Percentiles rank a stretch among this genome's conserved stretches.
These are phyloP conservation scores for Nakazawaea anatomiae DNA, from an alignment of 805 yeast species.

Conservation along the genomic window DNA sequence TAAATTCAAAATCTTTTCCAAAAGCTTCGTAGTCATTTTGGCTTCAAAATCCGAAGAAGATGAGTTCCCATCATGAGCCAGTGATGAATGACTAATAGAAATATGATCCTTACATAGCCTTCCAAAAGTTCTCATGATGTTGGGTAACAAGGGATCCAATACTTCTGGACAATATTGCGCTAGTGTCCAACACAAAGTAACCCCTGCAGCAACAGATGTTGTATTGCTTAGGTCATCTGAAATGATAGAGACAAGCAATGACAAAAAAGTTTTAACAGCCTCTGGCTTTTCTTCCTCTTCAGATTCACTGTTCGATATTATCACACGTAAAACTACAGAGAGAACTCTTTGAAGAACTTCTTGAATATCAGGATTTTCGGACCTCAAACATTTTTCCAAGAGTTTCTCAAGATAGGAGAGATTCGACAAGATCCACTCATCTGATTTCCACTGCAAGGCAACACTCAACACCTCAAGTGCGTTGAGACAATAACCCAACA, in stretches of 20 bases:
- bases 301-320: slow-evolving; percentile 34
- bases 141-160: slow-evolving; percentile 69
- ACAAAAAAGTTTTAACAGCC: slow-evolving; percentile 56
- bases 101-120: slow-evolving; percentile 86
- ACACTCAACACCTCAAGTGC: slow-evolving; percentile 86
- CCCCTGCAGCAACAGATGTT: slow-evolving; percentile 82
- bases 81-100: slow-evolving; percentile 27
- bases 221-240: slow-evolving; percentile 70
- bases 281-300: slow-evolving; percentile 54
- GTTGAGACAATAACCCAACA: slow-evolving; percentile 77
- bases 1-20: slow-evolving; percentile 72
- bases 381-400: slow-evolving; percentile 73
- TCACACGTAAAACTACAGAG: slow-evolving; percentile 60
- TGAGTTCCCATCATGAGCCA: slow-evolving; percentile 10
- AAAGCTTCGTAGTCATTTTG: slow-evolving; percentile 66
- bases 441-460: slow-evolving; percentile 69
- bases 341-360: slow-evolving; percentile 76
- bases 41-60: slow-evolving; percentile 58
- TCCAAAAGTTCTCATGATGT: slow-evolving; percentile 81
- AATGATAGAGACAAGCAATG: slow-evolving; percentile 58
- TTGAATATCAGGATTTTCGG: slow-evolving; percentile 83
- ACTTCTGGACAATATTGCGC: slow-evolving; percentile 68
- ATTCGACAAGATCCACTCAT: slow-evolving; percentile 76
- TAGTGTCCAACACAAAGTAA: slow-evolving; percentile 75
- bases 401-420: slow-evolving; percentile 63